These are phyloP conservation scores for Apostasia ramifera DNA, from an alignment of 106 monocot species.

Conservation along the genomic window DNA sequence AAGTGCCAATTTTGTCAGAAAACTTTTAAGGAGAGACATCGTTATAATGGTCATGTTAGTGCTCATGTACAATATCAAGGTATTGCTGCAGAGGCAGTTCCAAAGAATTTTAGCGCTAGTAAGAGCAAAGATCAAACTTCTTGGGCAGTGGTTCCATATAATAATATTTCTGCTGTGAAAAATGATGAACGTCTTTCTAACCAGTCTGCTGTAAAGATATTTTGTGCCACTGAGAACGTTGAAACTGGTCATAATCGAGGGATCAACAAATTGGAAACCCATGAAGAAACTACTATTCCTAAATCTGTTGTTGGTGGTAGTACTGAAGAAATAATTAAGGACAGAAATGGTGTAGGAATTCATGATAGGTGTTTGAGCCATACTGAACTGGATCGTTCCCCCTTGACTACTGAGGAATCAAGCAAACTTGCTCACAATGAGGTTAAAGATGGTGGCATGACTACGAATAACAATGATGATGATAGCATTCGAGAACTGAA, in stretches of 20 bases:
- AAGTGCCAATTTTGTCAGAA: constrained; percentile 63
- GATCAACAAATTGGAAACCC: neutral
- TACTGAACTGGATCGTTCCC: constrained; percentile 2
- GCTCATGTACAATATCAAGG: constrained; percentile 55
- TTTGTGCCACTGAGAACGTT: neutral
- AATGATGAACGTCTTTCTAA: constrained; percentile 14
- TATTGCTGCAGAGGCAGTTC: constrained; percentile 17
- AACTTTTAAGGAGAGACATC: constrained; percentile 40
- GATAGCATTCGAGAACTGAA: constrained; percentile 6
- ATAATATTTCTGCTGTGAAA: constrained; percentile 6
- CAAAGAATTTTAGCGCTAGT: constrained; percentile 5
- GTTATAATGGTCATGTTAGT: constrained; percentile 52
- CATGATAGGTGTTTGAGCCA: constrained; percentile 10
- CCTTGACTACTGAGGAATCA: constrained; percentile 2
- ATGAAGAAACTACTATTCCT: constrained; percentile 8
- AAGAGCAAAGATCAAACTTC: constrained; percentile 9
- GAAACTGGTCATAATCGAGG: too few relatives aligned
- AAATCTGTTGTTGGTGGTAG: constrained; percentile 22
- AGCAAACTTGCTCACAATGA: constrained; percentile 6
- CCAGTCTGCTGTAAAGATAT: constrained; percentile 6
- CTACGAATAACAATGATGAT: constrained; percentile 7
- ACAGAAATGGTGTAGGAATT: constrained; percentile 3
- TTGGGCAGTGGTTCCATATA: constrained; percentile 10
- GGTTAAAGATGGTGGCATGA: constrained; percentile 6
- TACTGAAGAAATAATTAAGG: constrained; percentile 13